Base-by-base conservation (phyloP, 192 early-diverging fungal genomes). In the Coemansia sp. region DNA sequence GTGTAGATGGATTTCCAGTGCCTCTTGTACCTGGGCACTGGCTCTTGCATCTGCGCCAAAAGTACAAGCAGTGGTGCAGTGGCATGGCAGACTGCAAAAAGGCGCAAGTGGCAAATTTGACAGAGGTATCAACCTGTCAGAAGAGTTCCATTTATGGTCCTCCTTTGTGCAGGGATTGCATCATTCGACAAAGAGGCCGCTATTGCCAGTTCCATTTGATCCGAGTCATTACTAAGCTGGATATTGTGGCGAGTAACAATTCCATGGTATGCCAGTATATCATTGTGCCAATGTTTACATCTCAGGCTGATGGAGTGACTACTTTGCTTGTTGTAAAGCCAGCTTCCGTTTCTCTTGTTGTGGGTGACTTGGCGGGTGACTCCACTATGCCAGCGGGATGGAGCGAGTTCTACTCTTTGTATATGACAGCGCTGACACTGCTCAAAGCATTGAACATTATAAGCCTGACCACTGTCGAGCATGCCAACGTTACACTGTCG, bases 111-210 rank as follows among this genome's bases (percentile, higher is more conserved):
- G 41, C 17, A 9, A 67, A 64, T 39, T 40, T n/a, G n/a, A 14
- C 48, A 0, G 66, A 69, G 9, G 1, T 16, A 0, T 29, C 19
- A 3, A 2, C 33, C 3, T 77, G 75, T 34, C 4, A 19, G 19
- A 6, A 1, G 0, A 21, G 17, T 10, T 40, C 13, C 0, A 16
- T 35, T 2, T 39, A 44, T 33, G 70, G 70, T 7, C 16, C 45
- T 2, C 13, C 33, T 16, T 46, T 70, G 67, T 81, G 79, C 37
- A 46, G 39, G 4, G 59, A 68, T 1, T 81, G 79, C 42, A 6
- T 74, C 14, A 10, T 3, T 7, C 59, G 71, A 9, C 42, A 74
- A 33, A 5, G 71, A 4, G 66, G 77, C 48, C 46, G 40, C 11
- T 42, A 40, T 14, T 81, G 79, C 34, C 34, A 48, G 0, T 77